Evolutionary conservation across 2,329 filamentous ascomycete genomes (phyloP).

Genomic region (Botrytis medusae): DNA sequence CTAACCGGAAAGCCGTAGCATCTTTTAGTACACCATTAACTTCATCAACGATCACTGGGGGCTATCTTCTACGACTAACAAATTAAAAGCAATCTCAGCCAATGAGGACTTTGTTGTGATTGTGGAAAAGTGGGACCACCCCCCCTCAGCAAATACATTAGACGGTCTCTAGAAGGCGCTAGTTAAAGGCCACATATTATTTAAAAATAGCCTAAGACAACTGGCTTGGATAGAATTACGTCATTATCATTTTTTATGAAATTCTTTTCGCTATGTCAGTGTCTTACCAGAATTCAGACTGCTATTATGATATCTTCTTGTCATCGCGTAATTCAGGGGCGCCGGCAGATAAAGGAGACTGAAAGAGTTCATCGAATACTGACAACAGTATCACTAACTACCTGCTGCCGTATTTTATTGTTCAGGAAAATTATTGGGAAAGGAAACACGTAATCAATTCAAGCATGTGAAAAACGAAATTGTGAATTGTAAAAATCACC

Average conservation of each 20-base stretch:
- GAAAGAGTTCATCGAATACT: neutral
- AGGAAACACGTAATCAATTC: neutral
- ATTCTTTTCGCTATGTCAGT: neutral
- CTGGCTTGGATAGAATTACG: neutral
- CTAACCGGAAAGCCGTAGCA: neutral
- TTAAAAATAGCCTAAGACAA: neutral
- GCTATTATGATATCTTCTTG: neutral
- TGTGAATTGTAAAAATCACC: neutral
- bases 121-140: neutral
- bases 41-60: neutral
- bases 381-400: neutral
- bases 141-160: neutral
- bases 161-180: neutral
- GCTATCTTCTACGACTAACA: neutral
- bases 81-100: neutral
- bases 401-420: neutral
- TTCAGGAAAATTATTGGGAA: fast-evolving
- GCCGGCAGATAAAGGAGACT: neutral
- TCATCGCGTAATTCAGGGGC: neutral
- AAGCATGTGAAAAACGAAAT: neutral
- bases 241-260: neutral
- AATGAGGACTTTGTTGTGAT: neutral
- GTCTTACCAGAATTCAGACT: neutral
- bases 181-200: neutral
- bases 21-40: neutral